Percentiles rank a stretch among this genome's conserved stretches.
These are phyloP conservation scores for Lablab purpureus DNA, from an alignment of 306 rosid genomes.

Conservation along the genomic window DNA sequence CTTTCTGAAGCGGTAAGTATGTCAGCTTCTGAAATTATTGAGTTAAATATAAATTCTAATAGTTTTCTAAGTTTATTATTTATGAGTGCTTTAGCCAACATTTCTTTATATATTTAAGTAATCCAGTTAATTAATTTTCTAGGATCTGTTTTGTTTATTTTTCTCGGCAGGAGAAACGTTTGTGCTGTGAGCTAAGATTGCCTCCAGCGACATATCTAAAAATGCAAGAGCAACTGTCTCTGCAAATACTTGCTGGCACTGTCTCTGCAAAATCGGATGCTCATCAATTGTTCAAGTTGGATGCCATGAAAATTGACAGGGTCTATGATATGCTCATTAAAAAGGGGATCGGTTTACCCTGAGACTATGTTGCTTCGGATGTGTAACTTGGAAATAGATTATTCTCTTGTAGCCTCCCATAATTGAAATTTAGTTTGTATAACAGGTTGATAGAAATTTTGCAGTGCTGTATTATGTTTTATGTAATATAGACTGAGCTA, in stretches of 20 bases:
- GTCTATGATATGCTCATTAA: conserved; percentile 89
- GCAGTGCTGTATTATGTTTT: conserved; percentile 34
- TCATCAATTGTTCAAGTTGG: conserved; percentile 80
- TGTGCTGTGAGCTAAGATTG: conserved; percentile 73
- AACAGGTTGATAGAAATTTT: conserved; percentile 28
- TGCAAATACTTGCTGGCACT: conserved; percentile 68
- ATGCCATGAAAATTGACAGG: conserved; percentile 69
- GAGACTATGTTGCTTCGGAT: conserved; percentile 24
- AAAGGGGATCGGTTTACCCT: conserved; percentile 83
- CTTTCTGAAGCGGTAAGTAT: conserved; percentile 87
- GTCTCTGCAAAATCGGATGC: conserved; percentile 76
- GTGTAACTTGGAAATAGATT: conserved; percentile 18
- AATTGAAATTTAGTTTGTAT: neutral
- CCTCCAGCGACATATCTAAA: conserved; percentile 70
- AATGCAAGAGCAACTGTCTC: conserved; percentile 78
- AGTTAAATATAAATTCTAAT: too few relatives aligned
- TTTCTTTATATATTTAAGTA: neutral
- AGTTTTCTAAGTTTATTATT: too few relatives aligned
- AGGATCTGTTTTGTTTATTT: neutral
- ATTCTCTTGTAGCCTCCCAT: conserved; percentile 26
- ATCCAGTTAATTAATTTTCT: conserved; percentile 14
- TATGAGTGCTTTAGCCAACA: neutral
- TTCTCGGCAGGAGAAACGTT: conserved; percentile 77
- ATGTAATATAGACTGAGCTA: conserved; percentile 34
- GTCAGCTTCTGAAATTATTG: too few relatives aligned